Evolutionary conservation across 2,329 filamentous ascomycete species (phyloP).

Genomic region (Coniella vitis): DNA sequence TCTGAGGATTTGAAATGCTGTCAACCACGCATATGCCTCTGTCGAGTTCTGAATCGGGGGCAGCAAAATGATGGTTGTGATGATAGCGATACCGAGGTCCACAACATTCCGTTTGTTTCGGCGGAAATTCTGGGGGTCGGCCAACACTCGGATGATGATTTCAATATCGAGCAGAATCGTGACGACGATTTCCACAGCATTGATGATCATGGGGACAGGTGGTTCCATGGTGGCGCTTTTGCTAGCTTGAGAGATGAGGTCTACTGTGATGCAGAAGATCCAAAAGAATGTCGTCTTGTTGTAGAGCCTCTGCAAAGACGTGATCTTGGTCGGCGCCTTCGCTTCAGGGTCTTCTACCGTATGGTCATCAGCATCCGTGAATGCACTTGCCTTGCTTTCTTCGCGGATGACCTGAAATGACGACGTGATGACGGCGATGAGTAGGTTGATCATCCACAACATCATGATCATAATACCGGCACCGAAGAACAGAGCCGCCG

Average conservation of each 20-base stretch:
- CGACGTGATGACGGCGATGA: constrained; percentile 95
- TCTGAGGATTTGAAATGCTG: constrained; percentile 86
- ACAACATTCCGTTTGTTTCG: constrained; percentile 67
- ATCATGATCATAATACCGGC: constrained; percentile 82
- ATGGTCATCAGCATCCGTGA: constrained; percentile 64
- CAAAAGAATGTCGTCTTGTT: constrained; percentile 70
- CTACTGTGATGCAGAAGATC: constrained; percentile 73
- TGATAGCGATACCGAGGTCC: constrained; percentile 71
- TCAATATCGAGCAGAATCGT: constrained; percentile 75
- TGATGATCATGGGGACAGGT: constrained; percentile 56
- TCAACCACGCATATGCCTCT: constrained; percentile 76
- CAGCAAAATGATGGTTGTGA: constrained; percentile 79
- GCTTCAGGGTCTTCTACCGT: constrained; percentile 30
- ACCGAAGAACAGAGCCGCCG: constrained; percentile 71
- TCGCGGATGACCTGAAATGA: constrained; percentile 98
- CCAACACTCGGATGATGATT: constrained; percentile 69
- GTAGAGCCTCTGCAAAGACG: constrained; percentile 62
- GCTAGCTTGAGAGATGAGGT: constrained; percentile 70
- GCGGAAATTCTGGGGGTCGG: constrained; percentile 78
- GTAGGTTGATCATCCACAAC: constrained; percentile 90
- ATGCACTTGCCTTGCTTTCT: constrained; percentile 90
- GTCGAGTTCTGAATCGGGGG: constrained; percentile 69
- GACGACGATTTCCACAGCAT: constrained; percentile 64
- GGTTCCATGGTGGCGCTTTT: constrained; percentile 70
- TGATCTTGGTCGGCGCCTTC: constrained; percentile 33